Base-by-base conservation (phyloP, 1,139 yeast genomes). In the Blastobotrys serpentis region DNA sequence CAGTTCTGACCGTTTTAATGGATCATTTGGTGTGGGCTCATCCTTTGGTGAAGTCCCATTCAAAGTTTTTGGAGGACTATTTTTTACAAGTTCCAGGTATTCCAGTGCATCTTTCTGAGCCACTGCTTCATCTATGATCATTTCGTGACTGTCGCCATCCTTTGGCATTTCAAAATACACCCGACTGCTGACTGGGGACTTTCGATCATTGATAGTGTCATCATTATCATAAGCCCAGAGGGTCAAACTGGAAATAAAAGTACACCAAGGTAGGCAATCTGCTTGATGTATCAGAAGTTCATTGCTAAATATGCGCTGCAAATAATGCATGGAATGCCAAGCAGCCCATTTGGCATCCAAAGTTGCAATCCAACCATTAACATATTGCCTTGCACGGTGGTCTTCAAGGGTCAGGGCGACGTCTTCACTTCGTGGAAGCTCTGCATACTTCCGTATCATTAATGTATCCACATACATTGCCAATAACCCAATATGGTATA, bases 321-420 rank as follows among this genome's bases (percentile, higher is more conserved):
- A 48, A 32, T 59, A 62, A 45, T 61, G 62, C 29, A 57, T 60
- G 19, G 64, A 59, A 34, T 61, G 59, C 65, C 64, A 61, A 2
- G 59, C 57, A 1, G 65, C 65, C 51, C 60, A 51, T 14, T 57
- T 52, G 10, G 62, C 62, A 23, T 61, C 64, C 6, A 57, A 56
- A 1, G 63, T 56, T 2, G 54, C 45, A 4, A 60, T 56, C 65
- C 65, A 61, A 14, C 44, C 47, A 36, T 50, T n/a, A 47, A 23
- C 53, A 40, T 34, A 52, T 50, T 43, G 53, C 48, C 42, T 50
- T 26, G 44, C 55, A 55, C 43, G 49, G 41, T 45, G 26, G 4
- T 49, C 36, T 2, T 42, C 45, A 18, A 45, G 22, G 3, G 44
- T 40, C 23, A 42, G 14, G 18, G 18, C 26, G 5, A 25, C 10